Percentiles rank a stretch among this genome's conserved stretches.
Conservation (phyloP, 2,329 filamentous ascomycete genomes). For the Blastomyces gilchristii region DNA sequence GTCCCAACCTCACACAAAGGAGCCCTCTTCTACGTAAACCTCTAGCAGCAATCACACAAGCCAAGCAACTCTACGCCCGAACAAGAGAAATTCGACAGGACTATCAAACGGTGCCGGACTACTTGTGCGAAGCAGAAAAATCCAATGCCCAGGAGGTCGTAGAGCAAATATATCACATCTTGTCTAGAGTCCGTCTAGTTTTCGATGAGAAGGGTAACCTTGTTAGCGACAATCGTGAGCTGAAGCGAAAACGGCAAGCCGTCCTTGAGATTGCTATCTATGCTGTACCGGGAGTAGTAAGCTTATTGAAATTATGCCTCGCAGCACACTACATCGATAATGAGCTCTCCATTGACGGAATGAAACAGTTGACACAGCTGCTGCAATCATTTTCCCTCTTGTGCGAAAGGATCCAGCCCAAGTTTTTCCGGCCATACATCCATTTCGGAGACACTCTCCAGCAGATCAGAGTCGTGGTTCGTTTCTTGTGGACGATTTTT, state of each 20-base stretch:
- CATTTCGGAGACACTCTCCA: slow-evolving; percentile 10
- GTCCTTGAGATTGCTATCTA: slow-evolving; percentile 9
- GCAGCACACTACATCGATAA: slow-evolving; percentile 12
- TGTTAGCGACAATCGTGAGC: background rate
- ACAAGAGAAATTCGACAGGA: background rate
- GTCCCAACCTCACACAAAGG: background rate
- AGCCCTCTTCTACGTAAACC: background rate
- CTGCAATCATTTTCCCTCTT: slow-evolving; percentile 8
- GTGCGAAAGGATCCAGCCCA: slow-evolving; percentile 10
- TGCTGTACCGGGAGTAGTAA: slow-evolving; percentile 10
- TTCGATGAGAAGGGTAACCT: background rate
- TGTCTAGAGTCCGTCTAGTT: background rate
- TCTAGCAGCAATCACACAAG: background rate
- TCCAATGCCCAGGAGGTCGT: background rate
- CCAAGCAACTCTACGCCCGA: background rate
- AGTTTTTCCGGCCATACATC: slow-evolving; percentile 1
- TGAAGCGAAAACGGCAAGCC: background rate
- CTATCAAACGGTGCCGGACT: background rate
- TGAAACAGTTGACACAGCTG: slow-evolving; percentile 11
- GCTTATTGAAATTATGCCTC: slow-evolving; percentile 13
- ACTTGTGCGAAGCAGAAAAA: background rate
- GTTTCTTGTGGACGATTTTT: slow-evolving; percentile 9
- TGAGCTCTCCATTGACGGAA: slow-evolving; percentile 6
- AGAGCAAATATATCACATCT: background rate
- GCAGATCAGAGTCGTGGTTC: slow-evolving; percentile 8